A percentile compares a stretch with the other conserved stretches of the same genome.
Evolutionary conservation across 805 yeast genomes (phyloP).

Genomic region (Yueomyces sp.): DNA sequence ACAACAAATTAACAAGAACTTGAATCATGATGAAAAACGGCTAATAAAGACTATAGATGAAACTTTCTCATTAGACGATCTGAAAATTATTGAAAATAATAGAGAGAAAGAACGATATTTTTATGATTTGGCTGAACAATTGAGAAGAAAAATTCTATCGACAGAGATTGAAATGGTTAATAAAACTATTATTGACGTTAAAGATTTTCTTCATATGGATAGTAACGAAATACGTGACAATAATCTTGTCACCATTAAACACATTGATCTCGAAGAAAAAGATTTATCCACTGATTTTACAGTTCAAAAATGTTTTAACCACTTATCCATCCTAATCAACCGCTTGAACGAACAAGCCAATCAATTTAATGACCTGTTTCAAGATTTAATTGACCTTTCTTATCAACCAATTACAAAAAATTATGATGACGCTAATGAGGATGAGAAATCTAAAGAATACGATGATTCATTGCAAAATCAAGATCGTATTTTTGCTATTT

Average conservation of each 20-base stretch:
- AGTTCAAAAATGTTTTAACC: slow-evolving; percentile 11
- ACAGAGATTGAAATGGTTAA: slow-evolving; percentile 23
- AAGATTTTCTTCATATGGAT: neutral
- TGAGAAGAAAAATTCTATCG: slow-evolving; percentile 40
- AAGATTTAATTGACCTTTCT: slow-evolving; percentile 8
- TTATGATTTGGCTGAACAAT: slow-evolving; percentile 47
- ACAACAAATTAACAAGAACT: slow-evolving; percentile 9
- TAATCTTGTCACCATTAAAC: slow-evolving; percentile 3
- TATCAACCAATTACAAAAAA: slow-evolving; percentile 7
- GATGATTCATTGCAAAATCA: slow-evolving; percentile 62
- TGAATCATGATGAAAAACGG: slow-evolving; percentile 6
- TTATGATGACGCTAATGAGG: slow-evolving; percentile 13
- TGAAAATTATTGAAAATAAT: slow-evolving; percentile 20
- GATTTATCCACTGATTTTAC: slow-evolving; percentile 13
- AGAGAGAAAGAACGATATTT: slow-evolving; percentile 35
- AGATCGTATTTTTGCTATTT: slow-evolving; percentile 47
- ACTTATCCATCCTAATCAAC: slow-evolving; percentile 5
- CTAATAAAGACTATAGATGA: neutral
- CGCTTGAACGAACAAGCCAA: slow-evolving; percentile 15
- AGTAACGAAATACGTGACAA: too few species aligned
- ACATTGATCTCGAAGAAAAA: slow-evolving; percentile 5
- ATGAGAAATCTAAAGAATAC: slow-evolving; percentile 64
- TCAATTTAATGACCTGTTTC: slow-evolving; percentile 12
- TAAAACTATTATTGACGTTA: neutral
- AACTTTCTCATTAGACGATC: slow-evolving; percentile 17